Evolutionary conservation across 1,284 basidiomycete genomes (phyloP).

Genomic region (Leccinum griseonigrum): DNA sequence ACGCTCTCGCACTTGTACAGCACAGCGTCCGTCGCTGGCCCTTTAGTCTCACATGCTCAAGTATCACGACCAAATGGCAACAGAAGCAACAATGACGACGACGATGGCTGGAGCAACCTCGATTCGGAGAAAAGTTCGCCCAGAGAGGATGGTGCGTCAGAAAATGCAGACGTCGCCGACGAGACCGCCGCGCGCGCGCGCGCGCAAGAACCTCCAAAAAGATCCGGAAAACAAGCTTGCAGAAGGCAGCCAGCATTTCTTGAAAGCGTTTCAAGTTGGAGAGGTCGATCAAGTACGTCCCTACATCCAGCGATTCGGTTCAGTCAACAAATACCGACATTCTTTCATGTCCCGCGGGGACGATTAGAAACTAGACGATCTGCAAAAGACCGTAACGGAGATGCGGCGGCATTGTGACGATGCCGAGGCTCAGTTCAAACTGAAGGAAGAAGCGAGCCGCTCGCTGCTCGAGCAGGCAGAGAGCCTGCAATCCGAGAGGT

Average conservation of each 20-base stretch:
- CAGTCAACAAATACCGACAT: background rate
- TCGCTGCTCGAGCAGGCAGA: constrained; percentile 86
- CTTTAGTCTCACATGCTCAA: background rate
- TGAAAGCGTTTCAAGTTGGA: constrained; percentile 79
- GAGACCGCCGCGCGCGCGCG: constrained; percentile 65
- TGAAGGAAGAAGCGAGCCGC: constrained; percentile 78
- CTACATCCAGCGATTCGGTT: background rate
- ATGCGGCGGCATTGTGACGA: constrained; percentile 25
- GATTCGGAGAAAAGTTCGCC: constrained; percentile 13
- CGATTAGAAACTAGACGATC: constrained; percentile 23
- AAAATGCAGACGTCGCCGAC: constrained; percentile 33
- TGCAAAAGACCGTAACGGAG: constrained; percentile 20
- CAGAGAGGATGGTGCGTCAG: constrained; percentile 5
- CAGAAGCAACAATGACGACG: constrained; percentile 25
- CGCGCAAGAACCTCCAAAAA: constrained; percentile 74
- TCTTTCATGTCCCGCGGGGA: background rate
- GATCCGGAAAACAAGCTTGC: constrained; percentile 82
- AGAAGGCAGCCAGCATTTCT: constrained; percentile 76
- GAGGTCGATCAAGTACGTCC: constrained; percentile 82
- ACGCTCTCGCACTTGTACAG: constrained; percentile 81
- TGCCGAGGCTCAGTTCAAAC: constrained; percentile 69
- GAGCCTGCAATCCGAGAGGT: constrained; percentile 81
- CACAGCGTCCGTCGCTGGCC: constrained; percentile 1
- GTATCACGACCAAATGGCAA: constrained; percentile 17
- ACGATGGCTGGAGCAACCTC: constrained; percentile 32